phyloP scores from a whole-genome alignment of 148 eudicot species.

The Rhododendron vialii region DNA sequence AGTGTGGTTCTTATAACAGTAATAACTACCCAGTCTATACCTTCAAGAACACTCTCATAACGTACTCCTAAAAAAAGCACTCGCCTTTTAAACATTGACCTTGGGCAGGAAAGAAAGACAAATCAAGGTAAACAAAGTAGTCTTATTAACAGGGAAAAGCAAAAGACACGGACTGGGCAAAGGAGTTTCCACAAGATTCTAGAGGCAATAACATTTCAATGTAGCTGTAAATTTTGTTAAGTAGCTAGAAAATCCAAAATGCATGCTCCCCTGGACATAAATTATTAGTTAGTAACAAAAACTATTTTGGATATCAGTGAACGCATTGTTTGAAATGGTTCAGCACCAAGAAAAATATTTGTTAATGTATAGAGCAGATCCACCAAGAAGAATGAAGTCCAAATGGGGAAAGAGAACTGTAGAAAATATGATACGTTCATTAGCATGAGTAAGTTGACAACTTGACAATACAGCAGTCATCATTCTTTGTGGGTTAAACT shows the following conservation, averaged over 20 bases:
- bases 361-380: neutral
- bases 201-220: neutral
- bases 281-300: neutral
- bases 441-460: neutral
- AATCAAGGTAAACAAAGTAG: neutral
- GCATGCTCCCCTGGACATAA: neutral
- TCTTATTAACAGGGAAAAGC: neutral
- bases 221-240: neutral
- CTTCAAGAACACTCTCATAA: neutral
- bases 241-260: neutral
- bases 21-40: neutral
- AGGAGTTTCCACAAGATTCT: neutral
- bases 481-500: neutral
- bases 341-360: neutral
- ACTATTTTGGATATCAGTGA: neutral
- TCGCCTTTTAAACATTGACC: neutral
- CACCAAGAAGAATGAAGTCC: neutral
- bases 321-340: neutral
- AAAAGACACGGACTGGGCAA: neutral
- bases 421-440: neutral
- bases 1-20: neutral
- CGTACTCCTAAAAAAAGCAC: neutral
- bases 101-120: neutral
- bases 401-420: neutral
- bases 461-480: neutral